Evolutionary conservation across 1,284 basidiomycete genomes (phyloP).

Genomic region (Melampsora abietis-canadensis): DNA sequence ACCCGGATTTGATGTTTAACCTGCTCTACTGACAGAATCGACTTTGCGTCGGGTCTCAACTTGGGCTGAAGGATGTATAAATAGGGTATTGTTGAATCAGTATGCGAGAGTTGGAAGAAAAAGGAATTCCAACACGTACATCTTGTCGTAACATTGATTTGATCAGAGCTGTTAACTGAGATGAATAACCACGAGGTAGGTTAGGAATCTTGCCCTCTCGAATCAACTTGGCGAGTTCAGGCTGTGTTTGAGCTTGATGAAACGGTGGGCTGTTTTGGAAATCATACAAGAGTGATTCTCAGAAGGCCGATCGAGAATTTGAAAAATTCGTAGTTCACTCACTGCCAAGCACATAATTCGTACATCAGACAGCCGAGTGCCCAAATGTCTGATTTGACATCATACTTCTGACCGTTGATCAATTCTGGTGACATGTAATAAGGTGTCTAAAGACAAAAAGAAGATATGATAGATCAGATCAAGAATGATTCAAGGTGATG

Average conservation of each 20-base stretch:
- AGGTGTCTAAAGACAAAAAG: slow-evolving; percentile 65
- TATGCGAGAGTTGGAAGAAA: not conserved
- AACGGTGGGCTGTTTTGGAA: slow-evolving; percentile 65
- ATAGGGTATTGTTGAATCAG: not conserved
- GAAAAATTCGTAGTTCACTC: not conserved
- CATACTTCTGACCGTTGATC: slow-evolving; percentile 92
- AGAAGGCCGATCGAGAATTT: not conserved
- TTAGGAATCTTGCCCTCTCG: slow-evolving; percentile 81
- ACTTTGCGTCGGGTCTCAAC: slow-evolving; percentile 49
- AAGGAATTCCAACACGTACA: slow-evolving; percentile 56
- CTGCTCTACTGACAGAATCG: slow-evolving; percentile 49
- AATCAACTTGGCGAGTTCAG: slow-evolving; percentile 75
- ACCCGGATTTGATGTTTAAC: slow-evolving; percentile 49
- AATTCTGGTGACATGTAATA: slow-evolving; percentile 99
- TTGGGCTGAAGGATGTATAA: slow-evolving; percentile 47
- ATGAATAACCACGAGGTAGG: slow-evolving; percentile 74
- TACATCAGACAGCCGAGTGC: slow-evolving; percentile 92
- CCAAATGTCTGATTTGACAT: slow-evolving; percentile 97
- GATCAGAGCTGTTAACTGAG: slow-evolving; percentile 67
- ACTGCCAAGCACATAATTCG: slow-evolving; percentile 84
- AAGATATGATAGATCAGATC: not conserved
- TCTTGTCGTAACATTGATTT: slow-evolving; percentile 82
- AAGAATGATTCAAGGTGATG: not conserved
- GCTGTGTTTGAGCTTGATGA: slow-evolving; percentile 81
- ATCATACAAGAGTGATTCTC: not conserved